Conservation (phyloP, 140 eudicot genomes). For the Anethum foeniculum region DNA sequence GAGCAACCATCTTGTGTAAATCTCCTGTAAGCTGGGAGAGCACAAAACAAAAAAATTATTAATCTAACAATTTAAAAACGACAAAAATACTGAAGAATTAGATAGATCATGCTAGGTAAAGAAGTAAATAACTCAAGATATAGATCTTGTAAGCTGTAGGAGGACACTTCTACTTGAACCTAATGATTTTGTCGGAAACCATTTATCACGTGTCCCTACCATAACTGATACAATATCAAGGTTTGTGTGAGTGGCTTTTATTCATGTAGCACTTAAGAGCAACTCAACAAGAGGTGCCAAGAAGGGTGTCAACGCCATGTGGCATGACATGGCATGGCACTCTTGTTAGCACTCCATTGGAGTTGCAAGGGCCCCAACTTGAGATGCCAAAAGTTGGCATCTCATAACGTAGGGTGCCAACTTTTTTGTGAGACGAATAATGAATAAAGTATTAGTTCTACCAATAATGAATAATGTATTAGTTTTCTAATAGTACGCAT, state of each 20-base stretch:
- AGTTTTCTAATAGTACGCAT: too few species aligned
- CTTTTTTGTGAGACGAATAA: too few species aligned
- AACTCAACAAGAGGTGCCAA: too few species aligned
- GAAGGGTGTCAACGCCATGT: too few species aligned
- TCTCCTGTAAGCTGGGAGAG: constrained; percentile 74
- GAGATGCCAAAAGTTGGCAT: too few species aligned
- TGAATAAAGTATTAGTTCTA: too few species aligned
- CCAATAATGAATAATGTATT: too few species aligned
- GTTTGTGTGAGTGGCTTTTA: neutral
- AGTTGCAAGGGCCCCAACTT: too few species aligned
- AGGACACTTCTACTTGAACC: neutral
- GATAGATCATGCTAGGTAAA: neutral
- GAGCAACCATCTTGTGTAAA: constrained; percentile 85
- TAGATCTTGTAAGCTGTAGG: neutral
- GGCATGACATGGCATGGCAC: too few species aligned
- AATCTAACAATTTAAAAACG: neutral
- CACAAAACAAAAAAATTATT: constrained; percentile 5
- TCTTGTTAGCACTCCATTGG: too few species aligned
- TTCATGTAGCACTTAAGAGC: neutral
- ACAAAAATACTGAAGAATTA: neutral
- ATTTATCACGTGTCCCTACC: neutral
- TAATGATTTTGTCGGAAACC: neutral
- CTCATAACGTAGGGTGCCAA: too few species aligned
- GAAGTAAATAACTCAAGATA: neutral
- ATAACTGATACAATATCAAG: neutral